Percentiles rank a stretch among this genome's conserved stretches.
Evolutionary conservation across 768 basidiomycete genomes (phyloP).

Genomic region (Trametes coccinea): DNA sequence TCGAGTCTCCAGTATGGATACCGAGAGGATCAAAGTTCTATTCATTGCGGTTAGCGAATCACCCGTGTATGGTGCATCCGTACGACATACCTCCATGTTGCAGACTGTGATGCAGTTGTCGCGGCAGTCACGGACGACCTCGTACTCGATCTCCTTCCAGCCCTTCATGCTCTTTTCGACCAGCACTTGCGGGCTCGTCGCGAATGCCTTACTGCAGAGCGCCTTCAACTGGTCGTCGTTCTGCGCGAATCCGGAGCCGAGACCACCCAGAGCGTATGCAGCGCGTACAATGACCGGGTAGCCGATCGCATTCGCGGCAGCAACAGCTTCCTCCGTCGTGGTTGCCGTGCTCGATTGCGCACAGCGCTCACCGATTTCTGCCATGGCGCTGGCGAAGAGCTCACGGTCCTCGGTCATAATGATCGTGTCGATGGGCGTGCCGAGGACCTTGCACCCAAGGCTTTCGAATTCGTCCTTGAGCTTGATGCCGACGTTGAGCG

Average conservation of each 20-base stretch:
- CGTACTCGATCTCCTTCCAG: conserved; percentile 99
- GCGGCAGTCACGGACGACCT: conserved; percentile 95
- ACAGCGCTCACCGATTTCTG: conserved; percentile 92
- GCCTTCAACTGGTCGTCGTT: conserved; percentile 86
- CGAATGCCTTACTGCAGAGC: conserved; percentile 92
- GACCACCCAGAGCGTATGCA: conserved; percentile 93
- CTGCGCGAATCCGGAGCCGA: conserved; percentile 97
- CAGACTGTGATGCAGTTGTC: conserved; percentile 99
- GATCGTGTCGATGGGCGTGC: conserved; percentile 96
- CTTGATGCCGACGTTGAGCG: conserved; percentile 94
- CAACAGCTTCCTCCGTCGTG: conserved; percentile 79
- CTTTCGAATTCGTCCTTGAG: conserved; percentile 94
- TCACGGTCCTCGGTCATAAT: conserved; percentile 97
- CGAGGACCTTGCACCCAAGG: conserved; percentile 90
- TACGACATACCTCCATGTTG: conserved; percentile 94
- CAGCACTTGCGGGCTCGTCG: conserved; percentile 96
- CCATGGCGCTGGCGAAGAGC: conserved; percentile 93
- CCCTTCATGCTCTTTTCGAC: conserved; percentile 99
- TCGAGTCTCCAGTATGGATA: conserved; percentile 98
- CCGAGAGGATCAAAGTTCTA: conserved; percentile 99
- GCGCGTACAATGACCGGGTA: conserved; percentile 97
- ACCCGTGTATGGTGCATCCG: not conserved
- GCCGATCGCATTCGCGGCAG: conserved; percentile 81
- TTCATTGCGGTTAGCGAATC: not conserved
- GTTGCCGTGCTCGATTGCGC: conserved; percentile 88